A percentile compares a stretch with the other conserved stretches of the same genome.
phyloP scores from a whole-genome alignment of 2,329 filamentous ascomycete species.

The Didymella glomerata region DNA sequence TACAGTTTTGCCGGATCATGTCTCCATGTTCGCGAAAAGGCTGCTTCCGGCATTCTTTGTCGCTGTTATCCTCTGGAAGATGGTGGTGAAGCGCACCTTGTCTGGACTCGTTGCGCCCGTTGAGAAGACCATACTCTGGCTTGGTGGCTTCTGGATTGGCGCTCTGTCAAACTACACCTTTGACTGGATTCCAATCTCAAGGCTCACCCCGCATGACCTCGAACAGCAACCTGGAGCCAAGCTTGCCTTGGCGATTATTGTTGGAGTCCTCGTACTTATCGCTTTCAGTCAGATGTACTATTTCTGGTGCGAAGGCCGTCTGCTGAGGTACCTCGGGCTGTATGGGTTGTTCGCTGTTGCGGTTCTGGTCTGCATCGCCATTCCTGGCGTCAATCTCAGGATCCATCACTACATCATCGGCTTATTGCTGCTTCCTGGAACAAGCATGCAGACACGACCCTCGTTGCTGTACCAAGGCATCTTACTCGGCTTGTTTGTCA shows the following conservation, averaged over 20 bases:
- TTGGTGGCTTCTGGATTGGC: constrained; percentile 89
- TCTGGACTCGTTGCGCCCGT: constrained; percentile 77
- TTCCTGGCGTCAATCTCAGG: constrained; percentile 81
- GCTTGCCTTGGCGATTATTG: constrained; percentile 77
- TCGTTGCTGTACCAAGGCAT: constrained; percentile 49
- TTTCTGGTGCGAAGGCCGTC: constrained; percentile 83
- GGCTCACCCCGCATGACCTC: constrained; percentile 87
- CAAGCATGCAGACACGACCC: constrained; percentile 47
- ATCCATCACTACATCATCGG: constrained; percentile 74
- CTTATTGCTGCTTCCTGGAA: constrained; percentile 48
- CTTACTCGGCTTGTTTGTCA: constrained; percentile 48
- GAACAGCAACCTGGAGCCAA: constrained; percentile 88
- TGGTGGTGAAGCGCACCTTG: constrained; percentile 78
- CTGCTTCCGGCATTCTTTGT: constrained; percentile 87
- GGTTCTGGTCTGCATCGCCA: constrained; percentile 72
- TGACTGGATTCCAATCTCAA: constrained; percentile 88
- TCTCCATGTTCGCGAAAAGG: constrained; percentile 72
- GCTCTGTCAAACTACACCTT: constrained; percentile 94
- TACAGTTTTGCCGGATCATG: constrained; percentile 59
- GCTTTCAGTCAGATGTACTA: constrained; percentile 80
- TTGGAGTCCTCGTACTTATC: constrained; percentile 73
- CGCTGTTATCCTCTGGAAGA: constrained; percentile 83
- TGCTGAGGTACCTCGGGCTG: constrained; percentile 78
- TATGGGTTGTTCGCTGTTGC: constrained; percentile 73
- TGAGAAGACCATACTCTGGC: constrained; percentile 88